Evolutionary conservation across 768 basidiomycete species (phyloP).

Genomic region (Daedaleopsis nitida): DNA sequence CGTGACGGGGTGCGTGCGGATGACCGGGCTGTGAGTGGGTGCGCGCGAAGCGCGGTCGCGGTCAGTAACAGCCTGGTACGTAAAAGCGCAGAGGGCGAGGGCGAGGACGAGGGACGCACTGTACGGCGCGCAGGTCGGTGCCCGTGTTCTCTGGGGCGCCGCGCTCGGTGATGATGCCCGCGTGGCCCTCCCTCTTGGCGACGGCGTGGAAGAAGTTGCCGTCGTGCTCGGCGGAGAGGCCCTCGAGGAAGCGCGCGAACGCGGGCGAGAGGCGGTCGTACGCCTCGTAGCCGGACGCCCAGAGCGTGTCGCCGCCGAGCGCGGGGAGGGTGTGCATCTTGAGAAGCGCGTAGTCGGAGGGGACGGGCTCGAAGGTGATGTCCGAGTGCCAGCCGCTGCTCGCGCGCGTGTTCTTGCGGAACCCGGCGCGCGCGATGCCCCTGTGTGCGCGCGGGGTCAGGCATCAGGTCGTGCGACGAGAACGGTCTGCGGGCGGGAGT

Average conservation of each 20-base stretch:
- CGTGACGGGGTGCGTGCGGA: constrained; percentile 60
- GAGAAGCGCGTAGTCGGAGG: constrained; percentile 58
- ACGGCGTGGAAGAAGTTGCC: constrained; percentile 43
- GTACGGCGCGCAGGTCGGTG: constrained; percentile 47
- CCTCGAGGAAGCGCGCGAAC: constrained; percentile 55
- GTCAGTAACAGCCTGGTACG: too few species aligned
- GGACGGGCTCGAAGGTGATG: constrained; percentile 62
- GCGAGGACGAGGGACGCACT: constrained; percentile 34
- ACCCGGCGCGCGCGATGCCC: constrained; percentile 42
- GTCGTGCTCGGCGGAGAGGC: constrained; percentile 56
- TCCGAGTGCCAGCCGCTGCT: constrained; percentile 57
- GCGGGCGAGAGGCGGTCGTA: constrained; percentile 64
- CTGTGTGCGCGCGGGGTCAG: constrained; percentile 21
- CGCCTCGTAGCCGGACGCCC: constrained; percentile 54
- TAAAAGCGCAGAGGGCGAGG: constrained; percentile 15
- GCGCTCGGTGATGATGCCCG: constrained; percentile 38
- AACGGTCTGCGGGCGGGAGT: neutral
- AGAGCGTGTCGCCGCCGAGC: constrained; percentile 41
- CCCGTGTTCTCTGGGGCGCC: constrained; percentile 59
- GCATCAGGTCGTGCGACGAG: neutral
- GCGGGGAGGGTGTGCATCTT: constrained; percentile 35
- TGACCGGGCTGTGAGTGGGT: constrained; percentile 37
- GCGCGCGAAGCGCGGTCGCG: too few species aligned
- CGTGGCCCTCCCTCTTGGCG: constrained; percentile 32
- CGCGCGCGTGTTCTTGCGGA: constrained; percentile 36